Conservation (phyloP, 2,329 filamentous ascomycete species). For the Malbranchea cinnamomea region DNA sequence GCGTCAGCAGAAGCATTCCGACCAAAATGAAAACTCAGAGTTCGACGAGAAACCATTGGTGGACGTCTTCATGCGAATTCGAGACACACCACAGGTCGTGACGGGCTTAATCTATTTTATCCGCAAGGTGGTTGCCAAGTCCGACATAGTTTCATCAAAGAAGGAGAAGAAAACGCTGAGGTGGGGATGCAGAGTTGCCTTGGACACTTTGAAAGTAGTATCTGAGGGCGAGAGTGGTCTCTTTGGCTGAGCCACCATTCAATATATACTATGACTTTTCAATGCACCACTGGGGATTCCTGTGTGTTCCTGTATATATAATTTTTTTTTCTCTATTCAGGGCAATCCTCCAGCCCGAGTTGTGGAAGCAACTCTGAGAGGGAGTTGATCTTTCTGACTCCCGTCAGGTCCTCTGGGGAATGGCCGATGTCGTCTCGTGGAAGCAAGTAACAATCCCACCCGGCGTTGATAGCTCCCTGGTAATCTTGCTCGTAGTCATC, state of each 20-base stretch:
- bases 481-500: constrained; percentile 31
- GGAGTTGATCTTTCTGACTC: constrained; percentile 4
- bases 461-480: constrained; percentile 21
- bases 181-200: constrained; percentile 28
- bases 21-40: constrained; percentile 12
- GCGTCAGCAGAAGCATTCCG: constrained; percentile 11
- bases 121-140: constrained; percentile 56
- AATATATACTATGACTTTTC: not conserved
- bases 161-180: constrained; percentile 38
- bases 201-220: constrained; percentile 26
- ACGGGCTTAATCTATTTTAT: constrained; percentile 68
- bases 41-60: constrained; percentile 45
- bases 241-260: too few relatives aligned
- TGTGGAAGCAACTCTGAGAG: constrained; percentile 6
- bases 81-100: constrained; percentile 51
- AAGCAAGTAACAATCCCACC: constrained; percentile 20
- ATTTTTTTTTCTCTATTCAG: not conserved
- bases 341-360: constrained; percentile 3
- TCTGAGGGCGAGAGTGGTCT: constrained; percentile 9
- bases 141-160: constrained; percentile 37
- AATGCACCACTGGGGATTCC: not conserved
- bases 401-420: constrained; percentile 1
- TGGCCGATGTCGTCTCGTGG: constrained; percentile 7
- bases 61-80: constrained; percentile 51
- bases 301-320: not conserved